Base-by-base conservation (phyloP, 345 rosid genomes). In the Populus ilicifolia region DNA sequence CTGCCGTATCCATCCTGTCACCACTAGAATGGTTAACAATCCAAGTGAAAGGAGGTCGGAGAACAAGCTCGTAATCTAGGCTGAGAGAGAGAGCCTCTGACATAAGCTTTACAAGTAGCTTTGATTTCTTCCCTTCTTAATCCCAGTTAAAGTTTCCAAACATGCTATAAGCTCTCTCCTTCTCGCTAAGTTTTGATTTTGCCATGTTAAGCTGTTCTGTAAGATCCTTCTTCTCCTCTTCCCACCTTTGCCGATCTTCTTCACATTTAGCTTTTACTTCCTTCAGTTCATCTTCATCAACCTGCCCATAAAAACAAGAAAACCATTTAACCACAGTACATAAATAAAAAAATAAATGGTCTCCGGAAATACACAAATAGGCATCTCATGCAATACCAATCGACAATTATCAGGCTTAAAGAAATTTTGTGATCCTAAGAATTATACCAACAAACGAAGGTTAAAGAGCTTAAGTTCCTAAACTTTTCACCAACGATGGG, bases 171-270 rank as follows among this genome's bases (percentile, higher is more conserved):
- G 29, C 11, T 46, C 14, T 46, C 4, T 9, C 65, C 29, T 25
- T 61, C 23, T 23, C 65, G 0, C 14, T 23, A 9, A 61, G 65
- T 61, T 27, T 27, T 63, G 67, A 25, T 25, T 63, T 29, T 62
- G 35, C 67, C 9, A 5, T 27, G 35, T 63, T 18, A 4, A 63
- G 67, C 35, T 27, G 65, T 20, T 61, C 65, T 61, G 35, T 63
- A 63, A 63, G 67, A 63, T 27, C 67, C 13, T 29, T 63, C 35
- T 27, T 63, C 67, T 63, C 67, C 67, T 63, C 67, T 1, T 27
- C 35, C 67, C 67, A 63, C 67, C 35, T 63, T 63, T 63, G 33
- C 27, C 67, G 67, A 63, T 62, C 67, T 62, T 62, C 67, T 27
- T 63, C 67, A 27, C 12, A 63, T 63, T 63, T 63, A 63, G 67